Evolutionary conservation across 805 yeast species (phyloP), one percentile per base, ranked within the genome.

Genomic region (Candida sakaeoensis): DNA sequence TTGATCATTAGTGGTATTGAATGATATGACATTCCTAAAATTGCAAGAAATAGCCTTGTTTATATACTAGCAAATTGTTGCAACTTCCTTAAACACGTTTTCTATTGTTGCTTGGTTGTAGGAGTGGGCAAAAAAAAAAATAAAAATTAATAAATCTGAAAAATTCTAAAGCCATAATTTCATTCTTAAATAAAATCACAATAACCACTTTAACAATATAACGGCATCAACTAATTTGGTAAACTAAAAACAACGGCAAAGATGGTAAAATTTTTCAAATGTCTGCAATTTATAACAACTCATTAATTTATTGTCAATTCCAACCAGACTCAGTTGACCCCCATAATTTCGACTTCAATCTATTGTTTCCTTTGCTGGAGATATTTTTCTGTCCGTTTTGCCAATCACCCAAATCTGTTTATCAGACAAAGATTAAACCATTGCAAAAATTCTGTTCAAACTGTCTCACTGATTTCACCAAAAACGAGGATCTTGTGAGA

Each of bases 331-430:
- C 24, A 14, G n/a, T n/a, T n/a, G n/a, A n/a, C n/a, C n/a, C n/a
- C n/a, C n/a, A n/a, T n/a, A 21, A 36, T n/a, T 27, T 43, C n/a
- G 35, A 41, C 22, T 14, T 31, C 9, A 37, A 42, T 14, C 19
- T 37, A 1, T 14, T 33, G 15, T 49, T 49, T 23, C 47, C 37
- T 5, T 44, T 60, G 4, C 48, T 61, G 1, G 60, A 60, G 8
- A 43, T 64, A 13, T 58, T 47, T 38, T 65, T 63, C 40, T 68
- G 74, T 41, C 69, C 70, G 2, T 46, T 52, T 10, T 68, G 74
- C 37, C 69, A 61, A 39, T 26, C 36, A 10, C 57, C 54, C 14
- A 55, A 54, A 38, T 60, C 70, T 24, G 40, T 40, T 14, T 43
- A 44, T 28, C 62, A 69, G 47, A 53, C 60, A 26, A 46, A 40